Conservation (phyloP, 192 early-diverging fungal species). For the Neocallimastix lanati region DNA sequence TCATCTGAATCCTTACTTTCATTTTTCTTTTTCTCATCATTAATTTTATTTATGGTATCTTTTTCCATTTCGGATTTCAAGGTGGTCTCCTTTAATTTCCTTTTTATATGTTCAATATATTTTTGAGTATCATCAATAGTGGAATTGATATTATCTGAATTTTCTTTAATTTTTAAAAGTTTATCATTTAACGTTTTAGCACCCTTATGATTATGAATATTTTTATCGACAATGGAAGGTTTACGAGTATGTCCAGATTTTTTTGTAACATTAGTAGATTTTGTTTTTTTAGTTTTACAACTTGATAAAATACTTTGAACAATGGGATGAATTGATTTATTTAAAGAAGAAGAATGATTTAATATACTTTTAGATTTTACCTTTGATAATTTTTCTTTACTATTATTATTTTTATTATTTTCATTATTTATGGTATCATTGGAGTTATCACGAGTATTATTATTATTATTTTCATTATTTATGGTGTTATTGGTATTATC, state of each 20-base stretch:
- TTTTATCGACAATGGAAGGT: background rate
- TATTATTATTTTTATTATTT: no score
- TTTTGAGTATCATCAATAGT: background rate
- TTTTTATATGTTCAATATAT: background rate
- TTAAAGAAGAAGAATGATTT: no score
- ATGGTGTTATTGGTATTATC: no score
- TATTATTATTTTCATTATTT: no score
- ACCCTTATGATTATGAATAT: background rate
- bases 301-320: background rate
- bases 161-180: background rate
- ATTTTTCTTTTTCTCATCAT: no score
- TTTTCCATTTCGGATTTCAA: background rate
- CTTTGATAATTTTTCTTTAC: no score
- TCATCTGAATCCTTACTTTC: no score
- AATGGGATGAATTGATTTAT: background rate
- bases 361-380: no score
- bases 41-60: no score
- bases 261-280: background rate
- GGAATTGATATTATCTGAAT: background rate
- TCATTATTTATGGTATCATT: no score
- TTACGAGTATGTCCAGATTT: background rate
- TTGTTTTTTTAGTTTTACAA: background rate
- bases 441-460: no score
- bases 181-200: background rate
- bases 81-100: background rate